A percentile compares a stretch with the other conserved stretches of the same genome.
phyloP scores from a whole-genome alignment of 1,139 yeast genomes.

The Yarrowia galli region DNA sequence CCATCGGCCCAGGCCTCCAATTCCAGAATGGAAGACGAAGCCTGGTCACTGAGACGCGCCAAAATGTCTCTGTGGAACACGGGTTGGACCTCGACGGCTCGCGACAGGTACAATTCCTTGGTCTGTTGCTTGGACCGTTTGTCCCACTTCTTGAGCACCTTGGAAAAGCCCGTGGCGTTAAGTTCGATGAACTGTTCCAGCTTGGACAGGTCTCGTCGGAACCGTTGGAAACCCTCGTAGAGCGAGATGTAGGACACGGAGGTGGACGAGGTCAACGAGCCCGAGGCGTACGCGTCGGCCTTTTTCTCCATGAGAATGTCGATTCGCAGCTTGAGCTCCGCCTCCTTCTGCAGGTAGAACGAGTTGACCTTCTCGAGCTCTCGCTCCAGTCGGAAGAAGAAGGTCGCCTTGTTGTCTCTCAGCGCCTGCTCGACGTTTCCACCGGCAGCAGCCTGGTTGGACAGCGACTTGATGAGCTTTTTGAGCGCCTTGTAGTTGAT shows the following conservation, averaged over 20 bases:
- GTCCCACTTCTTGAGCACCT: slow-evolving; percentile 97
- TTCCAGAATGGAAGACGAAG: slow-evolving; percentile 77
- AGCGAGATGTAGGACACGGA: slow-evolving; percentile 69
- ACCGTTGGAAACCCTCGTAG: slow-evolving; percentile 87
- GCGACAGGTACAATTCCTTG: slow-evolving; percentile 84
- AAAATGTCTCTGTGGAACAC: slow-evolving; percentile 91
- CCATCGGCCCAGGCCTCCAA: slow-evolving; percentile 88
- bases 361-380: slow-evolving; percentile 93
- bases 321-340: slow-evolving; percentile 75
- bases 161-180: slow-evolving; percentile 93
- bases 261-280: slow-evolving; percentile 54
- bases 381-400: slow-evolving; percentile 90
- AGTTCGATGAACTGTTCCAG: slow-evolving; percentile 92
- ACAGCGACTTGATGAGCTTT: slow-evolving; percentile 59
- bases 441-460: slow-evolving; percentile 46
- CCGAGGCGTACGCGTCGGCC: slow-evolving; percentile 60
- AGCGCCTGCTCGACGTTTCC: slow-evolving; percentile 62
- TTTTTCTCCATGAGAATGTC: slow-evolving; percentile 80
- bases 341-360: slow-evolving; percentile 88
- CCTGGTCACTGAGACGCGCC: slow-evolving; percentile 82
- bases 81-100: slow-evolving; percentile 96
- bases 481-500: slow-evolving; percentile 93
- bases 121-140: slow-evolving; percentile 94
- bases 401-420: slow-evolving; percentile 91
- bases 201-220: slow-evolving; percentile 84